Percentiles rank a stretch among this genome's conserved stretches.
Conservation (phyloP, 176 grass and related monocot genomes). For the Carex parvula region DNA sequence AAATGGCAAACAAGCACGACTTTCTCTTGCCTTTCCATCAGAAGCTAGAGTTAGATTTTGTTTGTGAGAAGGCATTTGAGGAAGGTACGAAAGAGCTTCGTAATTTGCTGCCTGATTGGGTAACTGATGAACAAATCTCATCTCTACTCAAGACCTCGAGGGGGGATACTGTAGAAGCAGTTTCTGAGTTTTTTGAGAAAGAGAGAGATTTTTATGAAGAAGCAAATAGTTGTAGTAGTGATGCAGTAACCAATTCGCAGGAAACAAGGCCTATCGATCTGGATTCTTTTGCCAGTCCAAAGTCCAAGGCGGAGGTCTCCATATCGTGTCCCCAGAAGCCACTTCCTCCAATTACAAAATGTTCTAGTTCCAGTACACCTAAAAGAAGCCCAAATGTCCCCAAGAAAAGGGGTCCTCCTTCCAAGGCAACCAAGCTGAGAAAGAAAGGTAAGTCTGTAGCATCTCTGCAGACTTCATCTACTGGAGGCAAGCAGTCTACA, state of each 20-base stretch:
- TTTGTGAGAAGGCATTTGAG: constrained; percentile 38
- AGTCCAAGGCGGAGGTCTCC: constrained; percentile 36
- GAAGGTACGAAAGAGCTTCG: constrained; percentile 61
- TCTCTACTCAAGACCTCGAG: constrained; percentile 50
- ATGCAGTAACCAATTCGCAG: constrained; percentile 16
- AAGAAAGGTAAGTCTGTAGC: constrained; percentile 66
- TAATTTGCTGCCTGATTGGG: constrained; percentile 84
- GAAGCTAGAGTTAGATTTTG: constrained; percentile 30
- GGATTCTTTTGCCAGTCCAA: constrained; percentile 39
- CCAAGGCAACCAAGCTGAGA: constrained; percentile 50
- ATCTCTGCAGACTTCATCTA: constrained; percentile 34
- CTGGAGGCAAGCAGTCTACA: constrained; percentile 65
- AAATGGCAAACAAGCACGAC: constrained; percentile 80
- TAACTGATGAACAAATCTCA: constrained; percentile 54
- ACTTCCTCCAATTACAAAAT: constrained; percentile 33
- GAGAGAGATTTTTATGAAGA: constrained; percentile 92
- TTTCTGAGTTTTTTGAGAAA: constrained; percentile 74
- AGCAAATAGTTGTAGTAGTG: constrained; percentile 57
- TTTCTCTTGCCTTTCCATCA: constrained; percentile 73
- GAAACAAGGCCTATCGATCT: constrained; percentile 31
- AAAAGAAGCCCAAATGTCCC: constrained; percentile 25
- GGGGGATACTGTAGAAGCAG: constrained; percentile 72
- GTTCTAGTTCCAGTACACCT: constrained; percentile 30
- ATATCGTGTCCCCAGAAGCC: constrained; percentile 45
- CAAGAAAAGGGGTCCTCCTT: constrained; percentile 53